Evolutionary conservation across 768 basidiomycete genomes (phyloP).

Genomic region (Paxillus involutus): DNA sequence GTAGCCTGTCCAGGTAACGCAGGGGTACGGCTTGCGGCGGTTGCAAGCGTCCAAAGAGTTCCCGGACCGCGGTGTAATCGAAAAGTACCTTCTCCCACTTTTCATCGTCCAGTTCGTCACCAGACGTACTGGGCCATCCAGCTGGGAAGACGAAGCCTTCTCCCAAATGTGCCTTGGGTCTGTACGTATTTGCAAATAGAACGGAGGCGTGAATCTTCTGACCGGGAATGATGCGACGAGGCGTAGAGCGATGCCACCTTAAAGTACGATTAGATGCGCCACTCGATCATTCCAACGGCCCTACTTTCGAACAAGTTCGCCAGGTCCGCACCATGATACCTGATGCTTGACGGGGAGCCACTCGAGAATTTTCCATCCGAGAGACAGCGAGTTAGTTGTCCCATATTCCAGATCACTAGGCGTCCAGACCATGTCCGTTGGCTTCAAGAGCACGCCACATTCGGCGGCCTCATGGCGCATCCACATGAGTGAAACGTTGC

Average conservation of each 20-base stretch:
- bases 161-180: conserved; percentile 16
- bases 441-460: conserved; percentile 23
- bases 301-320: conserved; percentile 9
- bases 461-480: conserved; percentile 29
- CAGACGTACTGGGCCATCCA: conserved; percentile 2
- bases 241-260: conserved; percentile 11
- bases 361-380: conserved; percentile 13
- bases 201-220: conserved; percentile 22
- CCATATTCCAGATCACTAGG: conserved; percentile 17
- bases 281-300: neutral
- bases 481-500: conserved; percentile 25
- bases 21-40: conserved; percentile 6
- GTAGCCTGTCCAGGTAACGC: conserved; percentile 13
- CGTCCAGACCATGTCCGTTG: conserved; percentile 15
- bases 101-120: conserved; percentile 2
- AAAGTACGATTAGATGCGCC: neutral
- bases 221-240: conserved; percentile 19
- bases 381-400: conserved; percentile 15
- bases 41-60: conserved; percentile 10
- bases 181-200: conserved; percentile 16
- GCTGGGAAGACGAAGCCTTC: conserved; percentile 12
- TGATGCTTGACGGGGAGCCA: conserved; percentile 13
- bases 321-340: conserved; percentile 17
- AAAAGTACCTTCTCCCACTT: conserved; percentile 17
- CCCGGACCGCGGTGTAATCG: conserved; percentile 7